Evolutionary conservation across 2,329 filamentous ascomycete genomes (phyloP).

Genomic region (Cordyceps tenuipes): DNA sequence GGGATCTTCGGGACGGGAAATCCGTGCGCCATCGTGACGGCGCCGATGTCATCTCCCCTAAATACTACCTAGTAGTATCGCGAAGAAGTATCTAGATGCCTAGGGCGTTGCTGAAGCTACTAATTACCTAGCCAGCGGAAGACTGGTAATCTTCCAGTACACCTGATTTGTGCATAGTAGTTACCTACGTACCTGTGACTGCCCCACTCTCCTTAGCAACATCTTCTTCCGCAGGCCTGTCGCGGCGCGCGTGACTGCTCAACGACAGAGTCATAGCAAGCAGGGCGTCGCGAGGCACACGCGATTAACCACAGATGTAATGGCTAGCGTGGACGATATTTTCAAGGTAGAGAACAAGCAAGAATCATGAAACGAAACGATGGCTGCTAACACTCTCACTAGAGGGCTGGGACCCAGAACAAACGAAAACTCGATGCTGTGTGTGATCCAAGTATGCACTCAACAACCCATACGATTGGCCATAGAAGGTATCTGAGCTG

Average conservation of each 20-base stretch:
- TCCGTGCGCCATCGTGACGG: no score
- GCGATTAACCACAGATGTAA: conserved; percentile 19
- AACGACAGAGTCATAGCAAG: neutral
- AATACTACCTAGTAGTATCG: no score
- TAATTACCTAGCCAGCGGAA: no score
- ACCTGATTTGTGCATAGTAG: no score
- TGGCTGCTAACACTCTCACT: conserved; percentile 16
- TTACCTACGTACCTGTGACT: no score
- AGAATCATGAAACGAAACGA: neutral
- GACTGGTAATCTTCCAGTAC: no score
- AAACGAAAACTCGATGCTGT: conserved; percentile 58
- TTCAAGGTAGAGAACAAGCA: conserved; percentile 38
- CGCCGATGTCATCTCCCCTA: no score
- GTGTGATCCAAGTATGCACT: conserved; percentile 50
- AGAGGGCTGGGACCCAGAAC: conserved; percentile 39
- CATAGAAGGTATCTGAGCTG: neutral
- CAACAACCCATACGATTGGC: neutral
- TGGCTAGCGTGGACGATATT: conserved; percentile 52
- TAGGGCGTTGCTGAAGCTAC: no score
- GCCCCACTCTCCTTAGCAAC: neutral
- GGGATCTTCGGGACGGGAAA: no score
- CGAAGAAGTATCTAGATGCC: no score
- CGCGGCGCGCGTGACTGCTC: neutral
- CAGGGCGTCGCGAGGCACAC: neutral
- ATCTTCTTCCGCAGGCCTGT: neutral